Evolutionary conservation across 768 basidiomycete genomes (phyloP), one percentile per base, ranked within the genome.

Genomic region (Lactarius quietus): DNA sequence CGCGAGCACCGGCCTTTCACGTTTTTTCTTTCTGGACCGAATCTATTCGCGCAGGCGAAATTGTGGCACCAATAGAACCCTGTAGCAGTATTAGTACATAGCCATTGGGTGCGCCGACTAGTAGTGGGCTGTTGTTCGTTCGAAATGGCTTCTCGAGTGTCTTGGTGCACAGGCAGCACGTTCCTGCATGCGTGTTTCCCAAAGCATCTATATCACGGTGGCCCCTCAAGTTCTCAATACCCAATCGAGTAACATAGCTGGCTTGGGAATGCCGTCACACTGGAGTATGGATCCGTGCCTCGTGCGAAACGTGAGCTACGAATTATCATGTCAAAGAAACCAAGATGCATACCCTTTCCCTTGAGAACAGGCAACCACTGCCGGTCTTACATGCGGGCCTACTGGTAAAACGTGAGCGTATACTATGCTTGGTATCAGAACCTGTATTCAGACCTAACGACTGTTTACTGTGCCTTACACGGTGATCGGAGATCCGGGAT

Each of bases 401-500:
- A n/a, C 38, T 55, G 5, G 26, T 43, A 43, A 28, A 52, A 28
- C 17, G 29, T 29, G 17, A 31, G 23, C n/a, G 33, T 38, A 26
- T 18, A 29, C 33, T 38, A 31, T 23, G 18, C 33, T n/a, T 43
- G 26, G 35, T n/a, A n/a, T n/a, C n/a, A n/a, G n/a, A n/a, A n/a
- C n/a, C n/a, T n/a, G n/a, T n/a, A 26, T 39, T 36, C 35, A 9
- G 26, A 54, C 41, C 18, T n/a, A 7, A 26, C n/a, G 17, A 29
- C 33, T 52, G 41, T 4, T 45, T 28, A n/a, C 52, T 20, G 56
- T 66, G 26, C 39, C 39, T 62, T 38, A 48, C 33, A 17, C 8
- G n/a, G 35, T 36, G 28, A 61, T 52, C 48, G 52, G 60, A 61
- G 51, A 54, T 39, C 48, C 29, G 52, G 60, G 29, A 51, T 41